Base-by-base conservation (phyloP, 1,139 yeast species). In the Candida frijolesensis region DNA sequence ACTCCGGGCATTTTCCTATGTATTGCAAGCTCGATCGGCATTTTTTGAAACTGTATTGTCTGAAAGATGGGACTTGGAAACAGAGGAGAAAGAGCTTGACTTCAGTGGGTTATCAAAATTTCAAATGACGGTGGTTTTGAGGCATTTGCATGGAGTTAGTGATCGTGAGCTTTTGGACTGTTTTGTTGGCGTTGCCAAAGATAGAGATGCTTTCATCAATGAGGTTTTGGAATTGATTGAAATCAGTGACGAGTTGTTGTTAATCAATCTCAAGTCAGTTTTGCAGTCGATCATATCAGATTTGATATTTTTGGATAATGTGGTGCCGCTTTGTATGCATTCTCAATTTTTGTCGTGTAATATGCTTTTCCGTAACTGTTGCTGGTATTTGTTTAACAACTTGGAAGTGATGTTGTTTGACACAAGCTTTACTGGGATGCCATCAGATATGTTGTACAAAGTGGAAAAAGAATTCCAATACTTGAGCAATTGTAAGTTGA, bases 331-430 rank as follows among this genome's bases (percentile, higher is more conserved):
- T 30, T 70, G 76, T 9, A 84, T 60, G 78, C 84, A 84, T 59
- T 78, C 95, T 0, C 77, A 76, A 41, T 60, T 68, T 35, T 70
- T 79, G 49, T 67, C 76, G 12, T 88, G 90, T 2, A 63, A 68
- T 8, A 82, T 84, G 57, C 64, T 91, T 32, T 75, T 83, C 53
- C 72, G 76, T 48, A 78, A 80, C 49, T 83, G 96, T 60, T 70
- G 86, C 39, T 84, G 89, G 84, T 88, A 80, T 56, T 74, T 89
- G 14, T 83, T 80, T 57, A 78, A 81, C 56, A 89, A 90, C 60
- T 66, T 89, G 54, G 91, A 85, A 39, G 64, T 82, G 4, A 63
- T 89, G 22, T 68, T 90, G 44, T 79, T 83, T 52, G 89, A 87
- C 57, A 59, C 66, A 2, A 45, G 63, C 2, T 63, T 74, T 48